These are phyloP conservation scores for Dalbergia oliveri DNA, from an alignment of 306 rosid species.

Conservation along the genomic window DNA sequence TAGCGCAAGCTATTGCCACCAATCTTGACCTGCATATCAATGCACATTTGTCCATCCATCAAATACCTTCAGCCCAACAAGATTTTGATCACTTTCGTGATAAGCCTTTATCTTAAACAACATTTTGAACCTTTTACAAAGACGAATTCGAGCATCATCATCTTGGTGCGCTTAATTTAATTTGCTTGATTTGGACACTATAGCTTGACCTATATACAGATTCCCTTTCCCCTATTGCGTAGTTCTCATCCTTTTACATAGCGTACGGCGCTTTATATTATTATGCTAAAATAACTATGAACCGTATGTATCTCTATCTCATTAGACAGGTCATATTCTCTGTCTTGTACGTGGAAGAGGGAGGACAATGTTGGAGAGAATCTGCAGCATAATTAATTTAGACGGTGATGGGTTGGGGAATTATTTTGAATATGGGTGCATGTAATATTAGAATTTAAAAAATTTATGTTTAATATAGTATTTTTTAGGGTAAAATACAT, in stretches of 20 bases:
- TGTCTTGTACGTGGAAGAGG: not conserved
- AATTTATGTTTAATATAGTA: no score
- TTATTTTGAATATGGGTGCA: no score
- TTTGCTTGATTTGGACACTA: not conserved
- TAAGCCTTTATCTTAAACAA: not conserved
- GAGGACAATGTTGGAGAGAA: not conserved
- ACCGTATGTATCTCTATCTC: not conserved
- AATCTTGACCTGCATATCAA: not conserved
- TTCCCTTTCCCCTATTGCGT: not conserved
- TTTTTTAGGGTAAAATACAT: no score
- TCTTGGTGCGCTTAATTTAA: no score
- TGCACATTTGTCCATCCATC: not conserved
- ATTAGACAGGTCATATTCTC: not conserved
- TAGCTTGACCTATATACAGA: not conserved
- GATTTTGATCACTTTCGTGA: not conserved
- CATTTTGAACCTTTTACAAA: not conserved
- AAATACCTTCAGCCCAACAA: not conserved
- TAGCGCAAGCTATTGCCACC: not conserved
- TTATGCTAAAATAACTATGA: not conserved
- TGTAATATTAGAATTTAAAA: no score
- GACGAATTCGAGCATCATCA: not conserved
- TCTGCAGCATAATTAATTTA: not conserved
- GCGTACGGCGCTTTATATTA: not conserved
- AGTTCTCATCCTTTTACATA: not conserved
- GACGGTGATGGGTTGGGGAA: slow-evolving; percentile 5